Conservation (phyloP, 2,329 filamentous ascomycete genomes). For the Chrysoporthe austroafricana region DNA sequence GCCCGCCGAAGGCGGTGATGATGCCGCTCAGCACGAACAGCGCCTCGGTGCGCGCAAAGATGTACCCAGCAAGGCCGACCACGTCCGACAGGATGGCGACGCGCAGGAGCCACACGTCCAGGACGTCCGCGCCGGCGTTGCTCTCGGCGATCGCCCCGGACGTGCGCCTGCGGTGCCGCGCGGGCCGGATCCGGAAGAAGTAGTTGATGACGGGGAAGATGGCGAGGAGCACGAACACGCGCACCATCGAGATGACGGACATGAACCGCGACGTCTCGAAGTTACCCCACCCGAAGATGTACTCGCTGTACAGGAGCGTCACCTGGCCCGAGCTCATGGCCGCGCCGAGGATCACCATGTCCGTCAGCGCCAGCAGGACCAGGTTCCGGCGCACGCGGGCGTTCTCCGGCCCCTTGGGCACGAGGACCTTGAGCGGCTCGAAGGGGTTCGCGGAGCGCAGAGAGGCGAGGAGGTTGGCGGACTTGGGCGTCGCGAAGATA, state of each 20-base stretch:
- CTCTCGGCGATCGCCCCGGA: slow-evolving; percentile 47
- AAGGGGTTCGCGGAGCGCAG: slow-evolving; percentile 67
- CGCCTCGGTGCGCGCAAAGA: slow-evolving; percentile 62
- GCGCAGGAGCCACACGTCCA: slow-evolving; percentile 80
- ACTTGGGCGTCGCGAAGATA: slow-evolving; percentile 23
- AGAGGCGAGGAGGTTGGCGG: slow-evolving; percentile 37
- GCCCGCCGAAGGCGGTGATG: slow-evolving; percentile 76
- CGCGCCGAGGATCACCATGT: slow-evolving; percentile 80
- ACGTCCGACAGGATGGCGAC: slow-evolving; percentile 76
- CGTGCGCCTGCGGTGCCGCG: slow-evolving; percentile 46
- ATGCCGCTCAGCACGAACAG: slow-evolving; percentile 75
- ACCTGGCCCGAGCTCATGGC: slow-evolving; percentile 82
- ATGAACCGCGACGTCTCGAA: slow-evolving; percentile 81
- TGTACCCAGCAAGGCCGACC: slow-evolving; percentile 75
- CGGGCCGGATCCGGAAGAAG: slow-evolving; percentile 64
- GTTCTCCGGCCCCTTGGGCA: slow-evolving; percentile 69
- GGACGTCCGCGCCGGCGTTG: slow-evolving; percentile 71
- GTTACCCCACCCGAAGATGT: slow-evolving; percentile 80
- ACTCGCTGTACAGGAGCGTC: slow-evolving; percentile 80
- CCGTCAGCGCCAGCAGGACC: slow-evolving; percentile 77
- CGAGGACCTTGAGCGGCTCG: slow-evolving; percentile 76
- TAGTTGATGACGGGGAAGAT: slow-evolving; percentile 79
- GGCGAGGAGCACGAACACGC: slow-evolving; percentile 75
- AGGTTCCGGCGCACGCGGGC: slow-evolving; percentile 75
- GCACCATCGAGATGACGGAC: slow-evolving; percentile 75